These are phyloP conservation scores for Geotrichum ghanense DNA, from an alignment of 805 yeast genomes.

Conservation along the genomic window DNA sequence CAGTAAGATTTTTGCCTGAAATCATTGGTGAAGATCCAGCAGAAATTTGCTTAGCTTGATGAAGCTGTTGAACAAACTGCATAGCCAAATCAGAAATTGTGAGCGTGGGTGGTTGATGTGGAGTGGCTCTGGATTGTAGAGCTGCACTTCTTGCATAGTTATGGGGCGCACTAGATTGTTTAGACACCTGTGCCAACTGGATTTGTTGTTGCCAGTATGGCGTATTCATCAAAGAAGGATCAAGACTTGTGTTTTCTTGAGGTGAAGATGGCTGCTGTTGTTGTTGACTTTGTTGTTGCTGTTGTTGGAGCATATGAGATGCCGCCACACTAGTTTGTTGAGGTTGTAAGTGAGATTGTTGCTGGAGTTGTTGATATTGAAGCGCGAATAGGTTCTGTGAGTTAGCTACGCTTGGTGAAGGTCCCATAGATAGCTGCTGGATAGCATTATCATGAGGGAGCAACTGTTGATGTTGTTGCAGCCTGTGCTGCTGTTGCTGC, in stretches of 20 bases:
- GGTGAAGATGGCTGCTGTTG: conserved; percentile 11
- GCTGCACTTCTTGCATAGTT: conserved; percentile 81
- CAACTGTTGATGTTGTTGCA: background rate
- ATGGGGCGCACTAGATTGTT: conserved; percentile 60
- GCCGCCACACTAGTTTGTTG: background rate
- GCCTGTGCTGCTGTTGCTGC: conserved; percentile 2
- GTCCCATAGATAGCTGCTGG: conserved; percentile 2
- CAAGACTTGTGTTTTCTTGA: background rate
- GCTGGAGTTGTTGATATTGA: conserved; percentile 3
- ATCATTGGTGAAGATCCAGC: conserved; percentile 11
- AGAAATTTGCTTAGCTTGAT: conserved; percentile 5
- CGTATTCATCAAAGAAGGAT: conserved; percentile 6
- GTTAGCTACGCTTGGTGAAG: background rate
- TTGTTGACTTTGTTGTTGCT: conserved; percentile 3
- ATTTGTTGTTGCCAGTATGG: conserved; percentile 68
- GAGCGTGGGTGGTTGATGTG: conserved; percentile 17
- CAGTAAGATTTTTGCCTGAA: conserved; percentile 10
- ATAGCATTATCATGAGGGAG: background rate
- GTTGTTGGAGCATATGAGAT: conserved; percentile 7
- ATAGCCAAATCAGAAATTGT: conserved; percentile 29
- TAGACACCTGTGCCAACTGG: conserved; percentile 59
- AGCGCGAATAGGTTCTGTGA: conserved; percentile 1
- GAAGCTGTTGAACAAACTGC: conserved; percentile 25
- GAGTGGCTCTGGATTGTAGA: conserved; percentile 39
- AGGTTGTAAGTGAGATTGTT: background rate